A percentile compares a stretch with the other conserved stretches of the same genome.
These are phyloP conservation scores for Bipolaris cookei DNA, from an alignment of 2,329 filamentous ascomycete genomes.

Conservation along the genomic window DNA sequence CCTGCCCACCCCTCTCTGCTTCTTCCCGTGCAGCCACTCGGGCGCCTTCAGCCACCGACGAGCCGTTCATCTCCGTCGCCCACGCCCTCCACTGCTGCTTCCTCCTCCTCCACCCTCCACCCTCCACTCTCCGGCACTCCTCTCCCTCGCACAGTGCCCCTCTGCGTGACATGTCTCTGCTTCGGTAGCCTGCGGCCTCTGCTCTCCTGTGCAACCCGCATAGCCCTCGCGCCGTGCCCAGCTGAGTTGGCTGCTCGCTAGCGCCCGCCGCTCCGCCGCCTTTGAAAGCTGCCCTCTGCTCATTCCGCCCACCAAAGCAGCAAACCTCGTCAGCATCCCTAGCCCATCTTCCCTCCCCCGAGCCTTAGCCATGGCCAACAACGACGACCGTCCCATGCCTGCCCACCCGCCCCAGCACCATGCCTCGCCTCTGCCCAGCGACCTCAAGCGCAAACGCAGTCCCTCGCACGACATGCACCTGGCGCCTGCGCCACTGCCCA, in stretches of 20 bases:
- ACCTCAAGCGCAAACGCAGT: slow-evolving; percentile 58
- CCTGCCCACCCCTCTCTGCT: slow-evolving; percentile 5
- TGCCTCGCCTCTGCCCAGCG: slow-evolving; percentile 27
- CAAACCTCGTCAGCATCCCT: slow-evolving; percentile 23
- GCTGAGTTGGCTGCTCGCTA: slow-evolving; percentile 24
- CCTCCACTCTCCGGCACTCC: background rate
- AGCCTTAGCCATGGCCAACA: slow-evolving; percentile 32
- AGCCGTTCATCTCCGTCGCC: slow-evolving; percentile 7
- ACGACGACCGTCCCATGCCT: slow-evolving; percentile 34
- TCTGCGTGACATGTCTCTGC: slow-evolving; percentile 9
- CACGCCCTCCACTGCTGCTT: slow-evolving; percentile 6
- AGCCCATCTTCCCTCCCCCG: slow-evolving; percentile 16
- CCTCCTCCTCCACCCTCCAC: background rate
- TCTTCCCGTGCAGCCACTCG: slow-evolving; percentile 3
- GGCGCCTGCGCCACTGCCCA: slow-evolving; percentile 52
- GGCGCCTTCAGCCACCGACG: slow-evolving; percentile 12
- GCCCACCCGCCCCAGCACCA: slow-evolving; percentile 31
- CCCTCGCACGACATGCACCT: slow-evolving; percentile 48
- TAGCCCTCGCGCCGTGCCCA: slow-evolving; percentile 12
- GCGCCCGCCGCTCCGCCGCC: slow-evolving; percentile 35
- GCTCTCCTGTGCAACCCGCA: slow-evolving; percentile 14
- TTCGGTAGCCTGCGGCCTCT: slow-evolving; percentile 7
- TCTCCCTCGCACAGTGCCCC: background rate
- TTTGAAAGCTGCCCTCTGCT: slow-evolving; percentile 19
- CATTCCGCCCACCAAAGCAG: slow-evolving; percentile 15